These are phyloP conservation scores for Boletus vinaceobasis DNA, from an alignment of 768 basidiomycete species.

Conservation along the genomic window DNA sequence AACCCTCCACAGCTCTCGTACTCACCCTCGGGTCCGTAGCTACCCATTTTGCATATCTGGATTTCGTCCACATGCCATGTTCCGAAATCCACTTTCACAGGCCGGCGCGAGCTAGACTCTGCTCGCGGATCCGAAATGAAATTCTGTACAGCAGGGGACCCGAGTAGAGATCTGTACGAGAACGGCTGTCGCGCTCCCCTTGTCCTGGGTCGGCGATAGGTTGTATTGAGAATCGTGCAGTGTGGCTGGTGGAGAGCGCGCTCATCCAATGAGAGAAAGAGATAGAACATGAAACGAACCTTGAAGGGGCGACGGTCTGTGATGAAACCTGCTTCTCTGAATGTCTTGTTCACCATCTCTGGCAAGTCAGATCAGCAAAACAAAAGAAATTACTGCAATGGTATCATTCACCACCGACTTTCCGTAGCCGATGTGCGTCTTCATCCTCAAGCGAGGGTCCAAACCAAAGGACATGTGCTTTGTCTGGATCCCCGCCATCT, in stretches of 20 bases:
- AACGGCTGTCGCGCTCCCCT: constrained; percentile 37
- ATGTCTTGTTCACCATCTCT: constrained; percentile 44
- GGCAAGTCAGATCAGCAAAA: constrained; percentile 5
- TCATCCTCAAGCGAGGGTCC: constrained; percentile 42
- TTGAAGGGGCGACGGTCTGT: constrained; percentile 49
- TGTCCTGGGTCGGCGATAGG: constrained; percentile 36
- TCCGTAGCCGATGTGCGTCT: constrained; percentile 28
- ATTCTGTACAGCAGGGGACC: constrained; percentile 22
- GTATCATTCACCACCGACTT: constrained; percentile 35
- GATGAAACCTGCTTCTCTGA: constrained; percentile 42
- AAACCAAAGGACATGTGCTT: constrained; percentile 56
- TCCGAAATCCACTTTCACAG: constrained; percentile 46
- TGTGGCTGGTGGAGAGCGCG: constrained; percentile 36
- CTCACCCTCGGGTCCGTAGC: constrained; percentile 57
- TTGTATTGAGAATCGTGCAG: constrained; percentile 50
- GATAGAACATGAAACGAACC: constrained; percentile 27
- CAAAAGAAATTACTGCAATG: not conserved
- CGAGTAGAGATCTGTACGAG: constrained; percentile 37
- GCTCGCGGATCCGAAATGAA: not conserved
- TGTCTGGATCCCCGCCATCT: constrained; percentile 31
- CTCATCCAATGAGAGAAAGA: not conserved
- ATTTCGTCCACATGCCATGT: constrained; percentile 51
- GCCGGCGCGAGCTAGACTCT: constrained; percentile 14
- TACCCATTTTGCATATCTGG: constrained; percentile 72
- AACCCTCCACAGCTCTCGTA: constrained; percentile 47